These are phyloP conservation scores for Trichoderma simmonsii DNA, from an alignment of 2,329 filamentous ascomycete genomes.

Conservation along the genomic window DNA sequence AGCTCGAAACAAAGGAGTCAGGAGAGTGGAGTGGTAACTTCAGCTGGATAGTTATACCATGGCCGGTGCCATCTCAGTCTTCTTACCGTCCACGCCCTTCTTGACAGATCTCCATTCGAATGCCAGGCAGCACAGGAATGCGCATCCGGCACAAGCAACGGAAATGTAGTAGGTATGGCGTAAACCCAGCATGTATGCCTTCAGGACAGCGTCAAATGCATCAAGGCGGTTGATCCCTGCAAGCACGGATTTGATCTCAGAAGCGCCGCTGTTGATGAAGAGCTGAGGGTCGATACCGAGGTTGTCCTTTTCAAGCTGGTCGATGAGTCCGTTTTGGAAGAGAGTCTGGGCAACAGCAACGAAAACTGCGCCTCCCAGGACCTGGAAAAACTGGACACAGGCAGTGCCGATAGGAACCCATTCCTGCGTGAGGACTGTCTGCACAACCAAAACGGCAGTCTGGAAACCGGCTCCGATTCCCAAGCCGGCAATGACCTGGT, in stretches of 20 bases:
- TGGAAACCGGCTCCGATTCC: conserved; percentile 51
- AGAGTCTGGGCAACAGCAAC: conserved; percentile 64
- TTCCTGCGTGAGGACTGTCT: conserved; percentile 48
- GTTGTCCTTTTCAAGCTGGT: conserved; percentile 45
- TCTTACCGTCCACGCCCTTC: conserved; percentile 34
- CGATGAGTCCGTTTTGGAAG: conserved; percentile 62
- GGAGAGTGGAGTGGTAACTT: not conserved
- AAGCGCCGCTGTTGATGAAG: conserved; percentile 53
- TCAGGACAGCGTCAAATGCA: conserved; percentile 41
- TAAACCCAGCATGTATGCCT: conserved; percentile 49
- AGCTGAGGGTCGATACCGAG: conserved; percentile 45
- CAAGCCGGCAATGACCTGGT: conserved; percentile 54
- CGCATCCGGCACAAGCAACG: conserved; percentile 44
- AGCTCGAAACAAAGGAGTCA: not conserved
- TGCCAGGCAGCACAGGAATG: conserved; percentile 43
- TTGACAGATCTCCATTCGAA: conserved; percentile 55
- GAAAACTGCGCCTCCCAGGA: conserved; percentile 62
- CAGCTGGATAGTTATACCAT: not conserved
- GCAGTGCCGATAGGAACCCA: conserved; percentile 51
- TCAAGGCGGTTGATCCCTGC: conserved; percentile 39
- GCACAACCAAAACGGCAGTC: conserved; percentile 47
- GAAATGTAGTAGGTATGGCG: conserved; percentile 52
- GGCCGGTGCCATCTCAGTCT: conserved; percentile 24
- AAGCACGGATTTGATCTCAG: conserved; percentile 46
- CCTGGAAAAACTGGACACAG: conserved; percentile 59